phyloP scores from a whole-genome alignment of 1,284 basidiomycete genomes.

The Lignosus rhinocerotis region DNA sequence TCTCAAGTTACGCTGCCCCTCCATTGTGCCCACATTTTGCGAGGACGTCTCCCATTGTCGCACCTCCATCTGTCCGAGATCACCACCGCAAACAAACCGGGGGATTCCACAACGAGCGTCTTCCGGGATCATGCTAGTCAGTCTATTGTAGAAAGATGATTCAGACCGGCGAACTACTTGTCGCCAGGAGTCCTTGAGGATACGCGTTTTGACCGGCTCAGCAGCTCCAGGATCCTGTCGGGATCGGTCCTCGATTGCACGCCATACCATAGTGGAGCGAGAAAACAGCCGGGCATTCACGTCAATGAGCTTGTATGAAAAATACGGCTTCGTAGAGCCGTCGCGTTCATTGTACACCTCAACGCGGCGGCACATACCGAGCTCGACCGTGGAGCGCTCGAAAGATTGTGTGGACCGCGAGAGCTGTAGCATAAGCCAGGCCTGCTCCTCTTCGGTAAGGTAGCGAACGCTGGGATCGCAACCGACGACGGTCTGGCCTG shows the following conservation, averaged over 20 bases:
- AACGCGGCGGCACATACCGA: background rate
- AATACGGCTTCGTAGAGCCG: background rate
- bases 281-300: conserved; percentile 19
- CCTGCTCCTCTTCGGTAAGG: background rate
- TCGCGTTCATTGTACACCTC: background rate
- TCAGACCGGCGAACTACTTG: conserved; percentile 5
- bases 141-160: conserved; percentile 9
- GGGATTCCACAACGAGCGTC: background rate
- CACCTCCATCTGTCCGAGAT: conserved; percentile 10
- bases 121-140: background rate
- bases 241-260: conserved; percentile 8
- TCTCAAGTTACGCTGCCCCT: background rate
- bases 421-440: conserved; percentile 1
- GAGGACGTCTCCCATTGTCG: background rate
- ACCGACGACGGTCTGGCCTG: conserved; percentile 9
- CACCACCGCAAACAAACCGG: background rate
- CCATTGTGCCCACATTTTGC: background rate
- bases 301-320: conserved; percentile 9
- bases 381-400: no score
- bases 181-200: conserved; percentile 23
- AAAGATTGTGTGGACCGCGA: background rate
- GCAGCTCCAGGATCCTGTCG: no score
- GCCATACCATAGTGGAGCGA: conserved; percentile 16
- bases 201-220: background rate
- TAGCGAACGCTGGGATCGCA: conserved; percentile 9